Base-by-base conservation (phyloP, 2,329 filamentous ascomycete genomes). In the Aspergillus arachidicola region DNA sequence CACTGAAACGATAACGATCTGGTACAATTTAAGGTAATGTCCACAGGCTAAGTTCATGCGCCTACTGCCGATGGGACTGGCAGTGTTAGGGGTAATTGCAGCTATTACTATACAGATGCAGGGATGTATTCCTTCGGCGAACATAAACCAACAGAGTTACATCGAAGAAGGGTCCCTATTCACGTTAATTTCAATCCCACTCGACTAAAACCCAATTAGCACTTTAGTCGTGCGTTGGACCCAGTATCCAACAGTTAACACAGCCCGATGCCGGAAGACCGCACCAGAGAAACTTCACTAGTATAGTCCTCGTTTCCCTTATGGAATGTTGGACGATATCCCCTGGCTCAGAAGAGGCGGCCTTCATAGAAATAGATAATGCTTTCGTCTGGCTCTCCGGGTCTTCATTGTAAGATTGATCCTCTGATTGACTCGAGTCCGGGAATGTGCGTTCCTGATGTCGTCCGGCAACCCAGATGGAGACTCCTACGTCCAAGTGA, bases 361-460 rank as follows among this genome's bases (percentile, higher is more conserved):
- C 19, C 11, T 46, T 23, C 43, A 5, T 10, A 23, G 43, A 46
- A 14, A 11, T 46, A 46, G 21, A 46, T 46, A 46, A 46, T 46
- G 43, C 43, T 46, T 46, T 46, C 21, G 14, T 23, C 43, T 23
- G 43, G 43, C 43, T 46, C n/a, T 46, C 43, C 5, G n/a, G 2
- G 21, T 46, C n/a, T 23, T 21, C n/a, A 7, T 46, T 23, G n/a
- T 11, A 11, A 11, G n/a, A 14, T 46, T 46, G n/a, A 46, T 46
- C 38, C 10, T 21, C 3, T 45, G 11, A 10, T 21, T 57, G 55
- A 50, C 26, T 50, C n/a, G 28, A 32, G 11, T 32, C 26, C 26
- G 26, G 55, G 55, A 45, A 57, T 46, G 38, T 11, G 14, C 41
- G 14, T 57, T 41, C 30, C 38, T 46, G n/a, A 58, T 58, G 57